A percentile compares a stretch with the other conserved stretches of the same genome.
phyloP scores from a whole-genome alignment of 768 basidiomycete species.

The Mycena sanguinolenta region DNA sequence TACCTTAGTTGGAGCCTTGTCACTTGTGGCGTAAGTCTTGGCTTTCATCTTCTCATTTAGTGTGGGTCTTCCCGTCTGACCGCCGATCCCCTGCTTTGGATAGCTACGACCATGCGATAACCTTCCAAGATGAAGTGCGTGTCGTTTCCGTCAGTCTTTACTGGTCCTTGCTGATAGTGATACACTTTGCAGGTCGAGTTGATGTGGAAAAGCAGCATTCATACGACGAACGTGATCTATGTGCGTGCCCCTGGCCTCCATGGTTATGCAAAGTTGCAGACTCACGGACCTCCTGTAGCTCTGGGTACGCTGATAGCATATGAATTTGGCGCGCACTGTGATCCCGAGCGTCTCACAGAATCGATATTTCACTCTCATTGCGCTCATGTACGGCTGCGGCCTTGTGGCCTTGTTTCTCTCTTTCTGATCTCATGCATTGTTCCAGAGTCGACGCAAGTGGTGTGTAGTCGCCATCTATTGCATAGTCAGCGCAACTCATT shows the following conservation, averaged over 20 bases:
- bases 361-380: slow-evolving; percentile 33
- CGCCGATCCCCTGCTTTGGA: background rate
- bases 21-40: slow-evolving; percentile 28
- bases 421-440: background rate
- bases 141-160: background rate
- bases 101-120: slow-evolving; percentile 34
- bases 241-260: slow-evolving; percentile 6
- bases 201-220: slow-evolving; percentile 27
- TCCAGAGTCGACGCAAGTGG: slow-evolving; percentile 30
- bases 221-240: slow-evolving; percentile 27
- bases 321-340: background rate
- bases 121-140: slow-evolving; percentile 24
- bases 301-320: background rate
- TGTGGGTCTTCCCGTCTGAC: background rate
- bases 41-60: too few species aligned
- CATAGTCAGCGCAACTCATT: background rate
- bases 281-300: background rate
- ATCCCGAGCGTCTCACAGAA: slow-evolving; percentile 9
- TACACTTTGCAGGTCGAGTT: slow-evolving; percentile 22
- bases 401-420: background rate
- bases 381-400: slow-evolving; percentile 11
- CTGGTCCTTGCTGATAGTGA: background rate
- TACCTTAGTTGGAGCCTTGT: slow-evolving; percentile 25
- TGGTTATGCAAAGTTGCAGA: background rate
- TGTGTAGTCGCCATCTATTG: background rate